Conservation (phyloP, 208 protist species). For the Entamoeba moshkovskii region DNA sequence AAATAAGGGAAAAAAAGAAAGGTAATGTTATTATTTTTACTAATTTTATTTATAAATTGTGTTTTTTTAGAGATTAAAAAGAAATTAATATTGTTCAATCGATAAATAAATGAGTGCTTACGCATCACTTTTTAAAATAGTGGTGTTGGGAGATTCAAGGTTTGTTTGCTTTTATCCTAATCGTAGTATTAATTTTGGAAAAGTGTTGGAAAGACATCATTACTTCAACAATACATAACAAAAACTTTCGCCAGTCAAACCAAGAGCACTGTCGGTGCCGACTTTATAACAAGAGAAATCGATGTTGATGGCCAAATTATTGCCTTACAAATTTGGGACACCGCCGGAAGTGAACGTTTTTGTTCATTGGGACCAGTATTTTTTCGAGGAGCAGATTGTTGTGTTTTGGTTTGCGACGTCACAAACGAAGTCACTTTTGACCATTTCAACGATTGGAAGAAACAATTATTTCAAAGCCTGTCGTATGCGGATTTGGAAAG, state of each 20-base stretch:
- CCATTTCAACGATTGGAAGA: constrained; percentile 33
- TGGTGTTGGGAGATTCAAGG: not conserved
- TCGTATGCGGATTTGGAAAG: not conserved
- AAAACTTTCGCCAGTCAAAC: not conserved
- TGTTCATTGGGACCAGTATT: constrained; percentile 90
- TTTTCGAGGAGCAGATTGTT: constrained; percentile 89
- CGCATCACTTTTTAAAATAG: not conserved
- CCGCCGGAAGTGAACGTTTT: constrained; percentile 88
- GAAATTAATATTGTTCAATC: no score
- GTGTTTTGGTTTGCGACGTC: constrained; percentile 65
- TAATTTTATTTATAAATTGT: no score
- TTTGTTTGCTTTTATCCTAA: not conserved
- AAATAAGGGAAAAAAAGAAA: no score
- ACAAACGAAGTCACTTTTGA: constrained; percentile 35
- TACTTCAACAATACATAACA: not conserved
- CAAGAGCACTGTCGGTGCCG: constrained; percentile 46
- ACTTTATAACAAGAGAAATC: constrained; percentile 47
- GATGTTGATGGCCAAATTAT: constrained; percentile 29
- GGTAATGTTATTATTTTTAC: no score
- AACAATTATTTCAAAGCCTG: constrained; percentile 24
- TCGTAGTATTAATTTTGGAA: not conserved
- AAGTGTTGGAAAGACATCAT: constrained; percentile 11
- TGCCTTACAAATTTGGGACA: constrained; percentile 47
- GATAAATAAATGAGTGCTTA: not conserved
- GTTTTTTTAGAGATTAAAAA: no score